Evolutionary conservation across 108 stramenopile species (phyloP).

Genomic region (Ochromonas danica): DNA sequence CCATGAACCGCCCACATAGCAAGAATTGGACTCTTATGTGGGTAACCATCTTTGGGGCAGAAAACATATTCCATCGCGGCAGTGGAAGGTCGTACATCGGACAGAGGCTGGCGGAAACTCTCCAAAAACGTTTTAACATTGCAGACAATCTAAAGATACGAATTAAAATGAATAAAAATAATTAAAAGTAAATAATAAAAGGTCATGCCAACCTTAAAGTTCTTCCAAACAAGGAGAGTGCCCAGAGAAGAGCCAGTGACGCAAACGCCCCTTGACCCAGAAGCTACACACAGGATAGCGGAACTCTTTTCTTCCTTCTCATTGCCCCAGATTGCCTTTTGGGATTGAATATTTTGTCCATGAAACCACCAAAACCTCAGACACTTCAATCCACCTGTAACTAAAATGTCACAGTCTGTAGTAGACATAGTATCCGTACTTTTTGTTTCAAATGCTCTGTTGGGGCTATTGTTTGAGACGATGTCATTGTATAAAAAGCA

Average conservation of each 20-base stretch:
- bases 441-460: no score
- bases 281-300: conserved; percentile 5
- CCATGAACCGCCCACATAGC: not conserved
- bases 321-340: not conserved
- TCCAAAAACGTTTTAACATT: no score
- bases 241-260: conserved; percentile 6
- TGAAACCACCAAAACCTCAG: conserved; percentile 27
- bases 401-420: not conserved
- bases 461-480: no score
- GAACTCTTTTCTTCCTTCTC: conserved; percentile 6
- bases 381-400: conserved; percentile 3
- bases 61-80: not conserved
- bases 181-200: not conserved
- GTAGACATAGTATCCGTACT: not conserved
- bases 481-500: no score
- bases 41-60: not conserved
- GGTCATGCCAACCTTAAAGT: not conserved
- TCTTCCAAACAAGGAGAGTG: not conserved
- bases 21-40: not conserved
- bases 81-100: no score
- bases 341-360: conserved; percentile 27
- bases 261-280: not conserved
- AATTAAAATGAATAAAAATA: no score
- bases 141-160: no score
- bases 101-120: no score